Percentiles rank a stretch among this genome's conserved stretches.
Conservation (phyloP, 2,329 filamentous ascomycete species). For the Pseudopyricularia javanii region DNA sequence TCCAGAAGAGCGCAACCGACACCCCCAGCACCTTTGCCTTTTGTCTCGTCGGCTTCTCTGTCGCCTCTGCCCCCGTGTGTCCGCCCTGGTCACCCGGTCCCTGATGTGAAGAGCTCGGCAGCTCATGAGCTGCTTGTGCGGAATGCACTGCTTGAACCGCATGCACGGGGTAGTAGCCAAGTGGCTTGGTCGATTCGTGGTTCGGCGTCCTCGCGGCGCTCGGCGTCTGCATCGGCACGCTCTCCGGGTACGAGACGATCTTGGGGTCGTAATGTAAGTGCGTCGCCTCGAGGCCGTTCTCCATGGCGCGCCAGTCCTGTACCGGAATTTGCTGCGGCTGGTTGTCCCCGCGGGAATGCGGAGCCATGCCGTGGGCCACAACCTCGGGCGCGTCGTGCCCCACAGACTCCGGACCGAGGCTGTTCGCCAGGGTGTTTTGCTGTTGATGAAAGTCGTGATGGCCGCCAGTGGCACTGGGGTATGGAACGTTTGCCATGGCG, state of each 20-base stretch:
- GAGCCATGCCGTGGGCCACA: background rate
- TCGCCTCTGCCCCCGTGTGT: background rate
- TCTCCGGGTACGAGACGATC: background rate
- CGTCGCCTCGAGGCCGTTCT: background rate
- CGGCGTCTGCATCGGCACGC: background rate
- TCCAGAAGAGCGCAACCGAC: background rate
- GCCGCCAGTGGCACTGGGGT: background rate
- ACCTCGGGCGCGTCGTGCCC: background rate
- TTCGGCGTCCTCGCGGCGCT: background rate
- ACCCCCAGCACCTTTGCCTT: background rate
- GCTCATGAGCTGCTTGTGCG: background rate
- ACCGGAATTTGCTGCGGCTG: background rate
- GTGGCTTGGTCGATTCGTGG: background rate
- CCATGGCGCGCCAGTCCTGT: background rate
- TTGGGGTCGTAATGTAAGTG: background rate
- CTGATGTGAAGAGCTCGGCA: background rate
- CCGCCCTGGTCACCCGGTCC: background rate
- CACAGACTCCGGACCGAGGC: background rate
- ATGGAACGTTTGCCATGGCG: background rate
- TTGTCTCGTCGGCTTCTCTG: background rate
- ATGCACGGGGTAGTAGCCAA: no score
- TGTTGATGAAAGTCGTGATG: background rate
- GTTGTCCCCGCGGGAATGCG: background rate
- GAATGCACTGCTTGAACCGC: background rate
- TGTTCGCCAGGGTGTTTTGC: background rate